These are phyloP conservation scores for Heterobasidion occidentale DNA, from an alignment of 1,284 basidiomycete species.

Conservation along the genomic window DNA sequence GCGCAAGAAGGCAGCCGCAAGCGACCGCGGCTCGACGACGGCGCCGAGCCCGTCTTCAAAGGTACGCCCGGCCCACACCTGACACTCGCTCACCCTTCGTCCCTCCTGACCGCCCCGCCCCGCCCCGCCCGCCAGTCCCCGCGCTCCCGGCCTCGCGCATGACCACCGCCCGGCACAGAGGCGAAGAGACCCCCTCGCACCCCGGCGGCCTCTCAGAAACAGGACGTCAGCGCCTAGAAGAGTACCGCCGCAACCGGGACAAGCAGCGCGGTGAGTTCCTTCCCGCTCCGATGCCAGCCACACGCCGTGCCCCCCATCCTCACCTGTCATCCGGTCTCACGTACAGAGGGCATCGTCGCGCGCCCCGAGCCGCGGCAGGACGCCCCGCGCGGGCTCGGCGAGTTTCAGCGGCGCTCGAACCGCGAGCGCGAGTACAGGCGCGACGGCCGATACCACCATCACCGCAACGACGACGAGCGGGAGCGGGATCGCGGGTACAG, in stretches of 20 bases:
- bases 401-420: conserved; percentile 64
- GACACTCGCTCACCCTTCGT: background rate
- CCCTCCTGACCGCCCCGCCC: too few relatives aligned
- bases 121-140: conserved; percentile 47
- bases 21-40: conserved; percentile 54
- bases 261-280: conserved; percentile 46
- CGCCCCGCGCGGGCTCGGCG: conserved; percentile 58
- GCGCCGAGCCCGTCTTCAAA: conserved; percentile 73
- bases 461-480: conserved; percentile 13
- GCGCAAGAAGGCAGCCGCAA: conserved; percentile 52
- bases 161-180: conserved; percentile 61
- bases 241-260: conserved; percentile 62
- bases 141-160: conserved; percentile 52
- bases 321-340: background rate
- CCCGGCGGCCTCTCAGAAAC: conserved; percentile 79
- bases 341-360: conserved; percentile 54
- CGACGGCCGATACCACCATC: conserved; percentile 15
- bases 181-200: conserved; percentile 91
- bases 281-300: background rate
- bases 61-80: conserved; percentile 33
- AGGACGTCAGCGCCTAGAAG: conserved; percentile 68
- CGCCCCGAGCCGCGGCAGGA: conserved; percentile 43
- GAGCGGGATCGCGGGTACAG: conserved; percentile 2
- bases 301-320: conserved; percentile 3
- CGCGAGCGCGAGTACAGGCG: conserved; percentile 37